phyloP scores from a whole-genome alignment of 352 stramenopile genomes.

The Phytopythium oedochilum region DNA sequence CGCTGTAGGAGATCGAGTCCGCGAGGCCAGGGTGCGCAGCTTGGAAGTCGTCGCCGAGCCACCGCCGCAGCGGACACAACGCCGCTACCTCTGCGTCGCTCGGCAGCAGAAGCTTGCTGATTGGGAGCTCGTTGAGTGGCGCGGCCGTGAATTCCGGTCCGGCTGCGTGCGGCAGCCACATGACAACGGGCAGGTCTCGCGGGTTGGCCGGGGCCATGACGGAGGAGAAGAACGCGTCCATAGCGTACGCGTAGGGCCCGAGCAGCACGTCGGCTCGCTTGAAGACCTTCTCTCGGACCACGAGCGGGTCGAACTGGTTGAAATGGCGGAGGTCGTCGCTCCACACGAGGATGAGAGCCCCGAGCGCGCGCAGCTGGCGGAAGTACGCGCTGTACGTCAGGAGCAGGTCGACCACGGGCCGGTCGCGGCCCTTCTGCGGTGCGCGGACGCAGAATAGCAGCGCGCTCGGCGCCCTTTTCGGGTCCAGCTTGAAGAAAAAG shows the following conservation, averaged over 20 bases:
- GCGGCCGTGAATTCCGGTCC: conserved; percentile 53
- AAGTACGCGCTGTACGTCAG: conserved; percentile 64
- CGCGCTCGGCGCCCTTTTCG: conserved; percentile 53
- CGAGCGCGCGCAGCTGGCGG: conserved; percentile 54
- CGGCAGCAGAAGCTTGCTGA: conserved; percentile 66
- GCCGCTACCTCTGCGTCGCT: conserved; percentile 32
- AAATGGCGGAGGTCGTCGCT: conserved; percentile 81
- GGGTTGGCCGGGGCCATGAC: conserved; percentile 39
- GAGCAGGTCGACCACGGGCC: conserved; percentile 40
- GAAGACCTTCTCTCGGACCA: conserved; percentile 58
- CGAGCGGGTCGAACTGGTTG: conserved; percentile 64
- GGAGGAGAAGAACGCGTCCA: conserved; percentile 73
- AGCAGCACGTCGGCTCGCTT: conserved; percentile 62
- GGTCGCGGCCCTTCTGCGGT: neutral
- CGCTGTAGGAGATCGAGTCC: conserved; percentile 55
- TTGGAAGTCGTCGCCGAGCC: conserved; percentile 50
- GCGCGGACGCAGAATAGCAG: conserved; percentile 76
- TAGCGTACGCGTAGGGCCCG: conserved; percentile 72
- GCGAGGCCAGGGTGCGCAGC: conserved; percentile 36
- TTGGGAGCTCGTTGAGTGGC: conserved; percentile 64
- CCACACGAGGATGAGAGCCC: conserved; percentile 69
- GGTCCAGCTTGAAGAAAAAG: conserved; percentile 61
- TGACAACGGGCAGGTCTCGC: conserved; percentile 51
- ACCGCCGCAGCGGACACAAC: conserved; percentile 68
- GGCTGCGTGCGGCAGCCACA: conserved; percentile 70